Evolutionary conservation across 768 basidiomycete species (phyloP), one percentile per base, ranked within the genome.

Genomic region (Kwoniella mangroviensis): DNA sequence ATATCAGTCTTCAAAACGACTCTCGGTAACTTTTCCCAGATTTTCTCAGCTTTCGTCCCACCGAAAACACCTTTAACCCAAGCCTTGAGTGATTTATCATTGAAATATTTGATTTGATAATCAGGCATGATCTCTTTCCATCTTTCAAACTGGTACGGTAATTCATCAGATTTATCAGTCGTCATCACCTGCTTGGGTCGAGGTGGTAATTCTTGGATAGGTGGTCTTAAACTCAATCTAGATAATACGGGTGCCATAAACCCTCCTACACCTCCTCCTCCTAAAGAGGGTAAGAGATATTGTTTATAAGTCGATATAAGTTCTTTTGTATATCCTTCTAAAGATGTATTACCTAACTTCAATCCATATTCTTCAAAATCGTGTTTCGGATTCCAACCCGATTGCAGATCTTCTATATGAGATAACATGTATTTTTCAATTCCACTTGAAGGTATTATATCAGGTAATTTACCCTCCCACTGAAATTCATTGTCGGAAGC

Each of bases 61-160:
- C 78, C 78, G 71, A 79, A 79, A 43, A 69, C 43, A 24, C 56
- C 66, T 28, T 57, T 21, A 6, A 79, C 72, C 78, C 78, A 79
- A 22, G 45, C 61, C 52, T 76, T 72, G 59, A 79, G 56, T 54
- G 57, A 61, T 22, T 22, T 54, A 58, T 79, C 78, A 34, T 76
- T 73, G 49, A 76, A 76, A 28, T 73, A 75, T 60, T 72, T 71
- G 42, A 79, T 71, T 42, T 75, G 68, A 73, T 73, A 79, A 41
- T 73, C 73, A 17, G 75, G 75, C 70, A 75, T 75, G 45, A 79
- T 63, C 61, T 76, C 72, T 42, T 70, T 67, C 78, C 78, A 79
- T 54, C 73, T 62, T 11, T 26, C 64, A 51, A 79, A 79, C 55
- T 76, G 71, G 41, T 41, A 65, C 10, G 78, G 78, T 21, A 77